These are phyloP conservation scores for Asterella californica DNA, from an alignment of 225 moss, liverwort and hornwort species.

Conservation along the genomic window DNA sequence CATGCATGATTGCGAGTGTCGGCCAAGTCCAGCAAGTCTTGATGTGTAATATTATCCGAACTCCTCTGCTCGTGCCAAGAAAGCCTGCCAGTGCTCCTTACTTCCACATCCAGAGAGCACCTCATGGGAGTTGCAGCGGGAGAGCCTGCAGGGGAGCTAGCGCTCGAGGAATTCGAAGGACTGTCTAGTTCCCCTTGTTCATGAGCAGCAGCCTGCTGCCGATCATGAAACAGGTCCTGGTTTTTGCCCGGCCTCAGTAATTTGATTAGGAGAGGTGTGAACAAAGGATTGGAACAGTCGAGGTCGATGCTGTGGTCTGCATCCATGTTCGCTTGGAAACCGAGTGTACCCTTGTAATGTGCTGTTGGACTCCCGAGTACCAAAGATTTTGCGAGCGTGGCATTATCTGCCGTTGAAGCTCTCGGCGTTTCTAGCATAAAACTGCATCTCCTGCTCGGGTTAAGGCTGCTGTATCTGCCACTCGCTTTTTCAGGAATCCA, in stretches of 20 bases:
- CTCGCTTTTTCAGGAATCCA: neutral
- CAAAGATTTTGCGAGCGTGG: neutral
- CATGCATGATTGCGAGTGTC: no score
- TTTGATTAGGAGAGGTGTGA: neutral
- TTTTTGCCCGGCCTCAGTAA: neutral
- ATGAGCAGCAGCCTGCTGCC: neutral
- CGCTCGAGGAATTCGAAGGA: neutral
- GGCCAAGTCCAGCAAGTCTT: neutral
- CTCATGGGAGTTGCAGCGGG: neutral
- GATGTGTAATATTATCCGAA: neutral
- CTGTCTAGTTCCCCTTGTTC: neutral
- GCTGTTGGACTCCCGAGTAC: neutral
- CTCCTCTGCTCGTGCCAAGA: neutral
- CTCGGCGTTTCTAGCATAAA: neutral
- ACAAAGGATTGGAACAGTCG: neutral
- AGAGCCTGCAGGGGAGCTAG: no score
- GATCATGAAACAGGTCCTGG: neutral
- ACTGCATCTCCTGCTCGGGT: conserved; percentile 7
- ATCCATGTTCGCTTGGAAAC: neutral
- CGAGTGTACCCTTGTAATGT: neutral
- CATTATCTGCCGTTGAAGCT: neutral
- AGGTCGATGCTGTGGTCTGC: neutral
- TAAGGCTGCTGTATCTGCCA: neutral
- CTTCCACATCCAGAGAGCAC: neutral
- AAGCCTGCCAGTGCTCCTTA: neutral